Percentiles rank a stretch among this genome's conserved stretches.
These are phyloP conservation scores for Ophiostoma ulmi DNA, from an alignment of 2,329 filamentous ascomycete genomes.

Conservation along the genomic window DNA sequence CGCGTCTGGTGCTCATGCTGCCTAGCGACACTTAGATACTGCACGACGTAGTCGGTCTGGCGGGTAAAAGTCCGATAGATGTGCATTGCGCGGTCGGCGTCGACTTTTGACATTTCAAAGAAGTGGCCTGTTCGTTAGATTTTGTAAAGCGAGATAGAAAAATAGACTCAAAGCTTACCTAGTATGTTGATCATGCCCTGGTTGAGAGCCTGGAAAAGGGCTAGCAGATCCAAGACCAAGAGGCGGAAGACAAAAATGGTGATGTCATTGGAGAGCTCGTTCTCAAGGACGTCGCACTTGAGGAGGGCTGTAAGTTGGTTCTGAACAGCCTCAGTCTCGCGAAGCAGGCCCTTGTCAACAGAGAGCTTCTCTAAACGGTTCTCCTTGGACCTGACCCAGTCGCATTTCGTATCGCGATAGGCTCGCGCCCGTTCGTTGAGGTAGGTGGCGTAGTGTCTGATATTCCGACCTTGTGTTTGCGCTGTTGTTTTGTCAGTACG, in stretches of 20 bases:
- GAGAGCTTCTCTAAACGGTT: slow-evolving; percentile 77
- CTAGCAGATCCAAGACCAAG: slow-evolving; percentile 81
- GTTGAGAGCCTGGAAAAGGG: slow-evolving; percentile 91
- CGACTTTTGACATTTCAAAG: slow-evolving; percentile 93
- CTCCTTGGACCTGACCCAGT: slow-evolving; percentile 82
- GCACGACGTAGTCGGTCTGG: slow-evolving; percentile 88
- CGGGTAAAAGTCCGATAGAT: slow-evolving; percentile 90
- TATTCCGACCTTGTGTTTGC: slow-evolving; percentile 91
- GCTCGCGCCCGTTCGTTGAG: slow-evolving; percentile 75
- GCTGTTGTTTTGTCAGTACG: slow-evolving; percentile 47
- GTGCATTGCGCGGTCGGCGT: slow-evolving; percentile 83
- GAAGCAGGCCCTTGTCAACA: slow-evolving; percentile 84
- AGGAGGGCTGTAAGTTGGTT: slow-evolving; percentile 78
- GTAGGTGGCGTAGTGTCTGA: slow-evolving; percentile 85
- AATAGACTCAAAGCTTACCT: slow-evolving; percentile 50
- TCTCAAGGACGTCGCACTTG: slow-evolving; percentile 84
- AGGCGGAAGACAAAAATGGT: slow-evolving; percentile 89
- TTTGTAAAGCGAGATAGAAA: not conserved
- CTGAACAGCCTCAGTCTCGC: slow-evolving; percentile 89
- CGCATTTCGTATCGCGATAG: slow-evolving; percentile 76
- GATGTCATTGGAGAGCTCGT: slow-evolving; percentile 93
- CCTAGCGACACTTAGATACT: slow-evolving; percentile 79
- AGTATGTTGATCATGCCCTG: slow-evolving; percentile 96
- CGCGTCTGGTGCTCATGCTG: slow-evolving; percentile 89
- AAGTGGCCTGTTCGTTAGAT: slow-evolving; percentile 65